Evolutionary conservation across 441 rosid genomes (phyloP).

Genomic region (Adansonia madagascariensis): DNA sequence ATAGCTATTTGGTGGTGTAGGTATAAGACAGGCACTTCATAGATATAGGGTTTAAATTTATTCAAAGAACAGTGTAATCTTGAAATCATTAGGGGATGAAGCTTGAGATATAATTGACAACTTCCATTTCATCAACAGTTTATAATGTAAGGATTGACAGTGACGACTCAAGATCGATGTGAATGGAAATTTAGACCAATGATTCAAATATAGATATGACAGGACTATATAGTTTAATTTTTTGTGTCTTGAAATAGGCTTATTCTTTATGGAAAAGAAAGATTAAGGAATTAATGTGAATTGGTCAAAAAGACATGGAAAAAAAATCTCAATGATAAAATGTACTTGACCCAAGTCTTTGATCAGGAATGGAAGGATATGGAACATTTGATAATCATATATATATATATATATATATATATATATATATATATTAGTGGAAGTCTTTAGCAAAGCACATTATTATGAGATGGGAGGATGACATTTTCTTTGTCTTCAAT

Average conservation of each 20-base stretch:
- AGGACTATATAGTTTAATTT: background rate
- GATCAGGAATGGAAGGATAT: conserved; percentile 23
- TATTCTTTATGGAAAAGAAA: conserved; percentile 13
- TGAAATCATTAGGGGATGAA: too few relatives aligned
- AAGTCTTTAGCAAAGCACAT: background rate
- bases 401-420: background rate
- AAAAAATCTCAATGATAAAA: background rate
- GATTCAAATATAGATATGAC: background rate
- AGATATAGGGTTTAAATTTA: background rate
- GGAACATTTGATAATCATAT: conserved; percentile 7
- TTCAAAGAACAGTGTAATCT: background rate
- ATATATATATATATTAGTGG: too few relatives aligned
- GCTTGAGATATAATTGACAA: background rate
- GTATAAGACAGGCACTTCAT: background rate
- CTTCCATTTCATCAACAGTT: background rate
- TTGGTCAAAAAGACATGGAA: background rate
- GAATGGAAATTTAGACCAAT: background rate
- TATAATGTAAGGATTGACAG: background rate
- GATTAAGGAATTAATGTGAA: conserved; percentile 1
- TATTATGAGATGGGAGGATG: too few relatives aligned
- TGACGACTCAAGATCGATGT: background rate
- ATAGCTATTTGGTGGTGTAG: background rate
- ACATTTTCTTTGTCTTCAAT: background rate
- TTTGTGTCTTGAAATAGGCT: conserved; percentile 19
- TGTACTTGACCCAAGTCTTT: conserved; percentile 12